Percentiles rank a stretch among this genome's conserved stretches.
Evolutionary conservation across 2,329 filamentous ascomycete species (phyloP).

Genomic region (Fonsecaea monophora): DNA sequence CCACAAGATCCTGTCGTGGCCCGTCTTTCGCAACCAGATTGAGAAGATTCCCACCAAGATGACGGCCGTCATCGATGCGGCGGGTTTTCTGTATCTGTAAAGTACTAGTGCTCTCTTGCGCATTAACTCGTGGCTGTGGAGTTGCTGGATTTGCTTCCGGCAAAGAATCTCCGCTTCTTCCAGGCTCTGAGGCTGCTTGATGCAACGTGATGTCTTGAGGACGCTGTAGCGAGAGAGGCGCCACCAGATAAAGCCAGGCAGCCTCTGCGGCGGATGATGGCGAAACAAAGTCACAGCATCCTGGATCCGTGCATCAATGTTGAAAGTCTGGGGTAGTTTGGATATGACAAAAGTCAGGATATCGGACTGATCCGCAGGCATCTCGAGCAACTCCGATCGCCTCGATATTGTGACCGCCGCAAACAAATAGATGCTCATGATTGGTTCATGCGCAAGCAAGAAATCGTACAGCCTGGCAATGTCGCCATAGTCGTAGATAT

Average conservation of each 20-base stretch:
- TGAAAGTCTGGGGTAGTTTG: slow-evolving; percentile 80
- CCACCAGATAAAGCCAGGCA: slow-evolving; percentile 71
- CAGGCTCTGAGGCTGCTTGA: slow-evolving; percentile 63
- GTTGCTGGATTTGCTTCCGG: slow-evolving; percentile 71
- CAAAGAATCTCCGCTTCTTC: slow-evolving; percentile 73
- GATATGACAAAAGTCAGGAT: slow-evolving; percentile 89
- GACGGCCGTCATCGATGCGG: slow-evolving; percentile 67
- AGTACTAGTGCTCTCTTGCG: slow-evolving; percentile 60
- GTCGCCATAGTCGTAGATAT: slow-evolving; percentile 86
- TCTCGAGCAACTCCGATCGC: slow-evolving; percentile 82
- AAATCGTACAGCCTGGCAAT: slow-evolving; percentile 94
- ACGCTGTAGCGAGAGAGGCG: slow-evolving; percentile 77
- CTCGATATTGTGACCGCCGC: slow-evolving; percentile 84
- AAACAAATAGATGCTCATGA: slow-evolving; percentile 89
- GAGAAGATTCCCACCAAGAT: slow-evolving; percentile 72
- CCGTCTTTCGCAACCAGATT: slow-evolving; percentile 66
- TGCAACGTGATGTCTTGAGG: slow-evolving; percentile 77
- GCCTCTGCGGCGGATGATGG: slow-evolving; percentile 71
- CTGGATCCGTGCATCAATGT: slow-evolving; percentile 78
- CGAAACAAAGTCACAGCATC: slow-evolving; percentile 69
- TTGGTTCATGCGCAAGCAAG: slow-evolving; percentile 83
- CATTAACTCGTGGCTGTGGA: slow-evolving; percentile 69
- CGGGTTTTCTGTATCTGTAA: slow-evolving; percentile 71
- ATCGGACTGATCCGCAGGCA: slow-evolving; percentile 82
- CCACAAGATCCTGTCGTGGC: slow-evolving; percentile 43